phyloP scores from a whole-genome alignment of 2,329 filamentous ascomycete genomes.

The Tolypocladium nubicola region DNA sequence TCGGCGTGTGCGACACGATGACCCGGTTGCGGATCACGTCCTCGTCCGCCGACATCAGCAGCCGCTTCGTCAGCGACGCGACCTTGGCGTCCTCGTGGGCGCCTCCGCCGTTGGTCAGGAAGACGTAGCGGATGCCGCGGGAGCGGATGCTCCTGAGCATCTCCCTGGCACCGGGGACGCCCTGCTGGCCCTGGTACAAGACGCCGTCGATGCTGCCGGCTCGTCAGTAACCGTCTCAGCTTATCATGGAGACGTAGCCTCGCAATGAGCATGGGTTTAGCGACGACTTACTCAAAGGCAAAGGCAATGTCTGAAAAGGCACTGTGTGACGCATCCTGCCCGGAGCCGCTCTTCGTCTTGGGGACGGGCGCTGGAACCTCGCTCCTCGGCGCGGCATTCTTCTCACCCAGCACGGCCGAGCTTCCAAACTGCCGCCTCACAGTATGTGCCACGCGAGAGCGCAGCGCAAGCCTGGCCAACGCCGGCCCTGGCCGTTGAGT shows the following conservation, averaged over 20 bases:
- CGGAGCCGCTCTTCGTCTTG: neutral
- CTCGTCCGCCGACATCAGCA: slow-evolving; percentile 19
- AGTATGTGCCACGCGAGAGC: neutral
- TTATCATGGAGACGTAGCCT: neutral
- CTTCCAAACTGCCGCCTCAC: neutral
- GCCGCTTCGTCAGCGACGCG: slow-evolving; percentile 20
- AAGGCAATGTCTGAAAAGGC: slow-evolving; percentile 23
- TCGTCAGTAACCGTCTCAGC: neutral
- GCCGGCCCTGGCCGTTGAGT: neutral
- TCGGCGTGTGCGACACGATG: slow-evolving; percentile 85
- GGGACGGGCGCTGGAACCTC: neutral
- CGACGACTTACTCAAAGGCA: slow-evolving; percentile 23
- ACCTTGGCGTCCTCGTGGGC: slow-evolving; percentile 52
- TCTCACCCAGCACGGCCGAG: neutral
- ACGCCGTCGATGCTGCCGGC: slow-evolving; percentile 71
- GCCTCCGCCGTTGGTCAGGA: slow-evolving; percentile 92
- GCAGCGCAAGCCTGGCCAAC: neutral
- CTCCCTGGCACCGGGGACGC: slow-evolving; percentile 67
- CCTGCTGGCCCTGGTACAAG: slow-evolving; percentile 70
- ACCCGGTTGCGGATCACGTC: slow-evolving; percentile 23
- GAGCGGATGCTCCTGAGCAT: slow-evolving; percentile 63
- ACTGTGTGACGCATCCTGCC: slow-evolving; percentile 2
- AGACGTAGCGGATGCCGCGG: slow-evolving; percentile 77
- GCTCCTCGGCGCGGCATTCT: neutral
- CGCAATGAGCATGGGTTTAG: neutral